A percentile compares a stretch with the other conserved stretches of the same genome.
Evolutionary conservation across 441 rosid species (phyloP).

Genomic region (Syzygium malaccense): DNA sequence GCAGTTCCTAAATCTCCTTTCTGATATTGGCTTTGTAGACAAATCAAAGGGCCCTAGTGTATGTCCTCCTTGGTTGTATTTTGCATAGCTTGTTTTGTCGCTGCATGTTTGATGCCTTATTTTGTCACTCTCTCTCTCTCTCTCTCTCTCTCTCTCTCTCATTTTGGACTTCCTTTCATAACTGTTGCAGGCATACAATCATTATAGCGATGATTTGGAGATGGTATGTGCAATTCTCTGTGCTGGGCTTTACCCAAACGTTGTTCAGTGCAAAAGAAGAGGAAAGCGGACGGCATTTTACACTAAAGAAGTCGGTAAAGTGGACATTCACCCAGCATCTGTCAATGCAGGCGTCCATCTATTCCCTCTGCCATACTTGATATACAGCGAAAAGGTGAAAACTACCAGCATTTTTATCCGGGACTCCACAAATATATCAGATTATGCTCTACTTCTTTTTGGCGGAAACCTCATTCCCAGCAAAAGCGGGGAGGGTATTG

Average conservation of each 20-base stretch:
- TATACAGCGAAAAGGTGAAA: constrained; percentile 87
- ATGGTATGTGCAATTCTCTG: constrained; percentile 83
- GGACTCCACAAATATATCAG: constrained; percentile 92
- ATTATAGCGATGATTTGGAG: constrained; percentile 75
- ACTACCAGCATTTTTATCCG: constrained; percentile 66
- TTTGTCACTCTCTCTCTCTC: not conserved
- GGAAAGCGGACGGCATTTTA: constrained; percentile 87
- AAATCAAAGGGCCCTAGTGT: constrained; percentile 70
- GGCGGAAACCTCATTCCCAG: constrained; percentile 78
- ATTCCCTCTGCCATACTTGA: constrained; percentile 81
- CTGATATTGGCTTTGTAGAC: constrained; percentile 86
- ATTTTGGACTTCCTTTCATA: not conserved
- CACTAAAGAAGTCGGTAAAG: constrained; percentile 95
- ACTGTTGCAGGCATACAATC: constrained; percentile 70
- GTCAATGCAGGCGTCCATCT: constrained; percentile 72
- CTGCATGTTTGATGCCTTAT: not conserved
- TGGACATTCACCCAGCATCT: constrained; percentile 92
- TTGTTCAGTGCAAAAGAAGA: constrained; percentile 93
- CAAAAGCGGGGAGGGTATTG: constrained; percentile 76
- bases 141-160: not conserved
- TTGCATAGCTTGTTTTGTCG: not conserved
- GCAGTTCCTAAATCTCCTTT: constrained; percentile 78
- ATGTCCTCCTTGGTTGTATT: constrained; percentile 22
- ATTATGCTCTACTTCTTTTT: constrained; percentile 83
- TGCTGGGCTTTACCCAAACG: constrained; percentile 96